Base-by-base conservation (phyloP, 2,329 filamentous ascomycete species). In the Phyllosticta paracitricarpa region DNA sequence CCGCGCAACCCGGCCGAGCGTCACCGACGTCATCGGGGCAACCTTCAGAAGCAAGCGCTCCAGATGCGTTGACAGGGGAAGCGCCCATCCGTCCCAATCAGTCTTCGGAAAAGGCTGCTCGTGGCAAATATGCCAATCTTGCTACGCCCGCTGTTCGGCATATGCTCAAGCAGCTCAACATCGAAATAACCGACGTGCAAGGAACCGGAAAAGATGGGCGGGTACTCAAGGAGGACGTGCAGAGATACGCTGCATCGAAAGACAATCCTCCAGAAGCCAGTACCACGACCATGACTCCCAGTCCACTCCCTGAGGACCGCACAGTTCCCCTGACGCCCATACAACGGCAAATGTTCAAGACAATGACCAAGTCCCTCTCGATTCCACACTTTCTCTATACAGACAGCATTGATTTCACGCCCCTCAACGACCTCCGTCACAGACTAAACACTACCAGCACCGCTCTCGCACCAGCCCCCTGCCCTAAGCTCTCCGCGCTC, bases 361-460 rank as follows among this genome's bases (percentile, higher is more conserved):
- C 86, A 63, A 99, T 99, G 94, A 97, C 93, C 14, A 86, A 86
- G 62, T 97, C 93, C 2, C 82, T 99, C 65, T 84, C 77, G 57
- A 97, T 97, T 68, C 94, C 94, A 0, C 94, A 97, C 76, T 97
- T 99, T 76, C 84, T 97, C 63, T 99, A 96, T 77, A 88, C 91
- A 51, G 91, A 96, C 75, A 89, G 93, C 71, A 80, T 96, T 57
- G 89, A 95, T 76, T 87, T 97, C 73, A 87, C 88, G 53, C 79
- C 82, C 51, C 82, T 99, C 4, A 85, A 85, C 62, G 76, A 82
- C 56, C 81, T 97, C 58, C 89, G 94, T 55, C 79, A 80, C 64
- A 87, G 84, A 56, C 82, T 97, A 62, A 69, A 69, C 63, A 71
- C 65, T 63, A 65, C 70, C 53, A 65, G 65, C 26, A 64, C 71